Base-by-base conservation (phyloP, 1,284 basidiomycete genomes). In the Fomitiporia mediterranea region DNA sequence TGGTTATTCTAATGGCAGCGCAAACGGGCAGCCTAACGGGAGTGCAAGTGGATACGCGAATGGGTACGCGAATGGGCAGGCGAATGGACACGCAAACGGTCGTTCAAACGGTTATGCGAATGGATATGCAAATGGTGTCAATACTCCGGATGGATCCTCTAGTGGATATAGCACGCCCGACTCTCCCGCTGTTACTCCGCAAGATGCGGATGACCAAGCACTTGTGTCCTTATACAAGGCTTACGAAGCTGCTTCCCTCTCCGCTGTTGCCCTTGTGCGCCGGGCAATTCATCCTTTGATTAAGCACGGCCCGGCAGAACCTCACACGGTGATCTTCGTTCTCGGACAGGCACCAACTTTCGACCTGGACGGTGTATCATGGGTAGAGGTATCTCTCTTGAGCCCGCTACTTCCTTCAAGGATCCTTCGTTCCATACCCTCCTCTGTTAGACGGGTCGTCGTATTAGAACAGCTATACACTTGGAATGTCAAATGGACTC, bases 401-500 rank as follows among this genome's bases (percentile, higher is more conserved):
- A 84, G 82, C 59, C 96, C 96, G 6, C 73, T 95, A 2, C 79
- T 85, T 9, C 67, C 82, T 13, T 79, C 83, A 42, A 80, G 78
- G 51, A 74, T 98, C 47, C 73, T 88, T 53, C 70, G 71, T 32
- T 75, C 77, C 35, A 81, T 97, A 42, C 86, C 91, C 8, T 59
- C 75, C 1, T 83, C 83, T 3, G 81, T 79, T 35, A 79, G 81
- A 44, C 84, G 83, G 44, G 80, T 98, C 54, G 76, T 97, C 49
- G 89, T 98, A 2, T 80, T 98, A 19, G 96, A 94, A 70, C 90
- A 89, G 70, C 77, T 88, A 23, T 75, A 79, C 62, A 76, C 75
- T 59, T 90, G 88, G 78, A 80, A 83, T 17, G 88, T 86, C 51
- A 94, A 94, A 71, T 96, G 91, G 84, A 89, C 92, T 1, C 86